These are phyloP conservation scores for Trichomonas gallinae DNA, from an alignment of 208 protist genomes.

Conservation along the genomic window DNA sequence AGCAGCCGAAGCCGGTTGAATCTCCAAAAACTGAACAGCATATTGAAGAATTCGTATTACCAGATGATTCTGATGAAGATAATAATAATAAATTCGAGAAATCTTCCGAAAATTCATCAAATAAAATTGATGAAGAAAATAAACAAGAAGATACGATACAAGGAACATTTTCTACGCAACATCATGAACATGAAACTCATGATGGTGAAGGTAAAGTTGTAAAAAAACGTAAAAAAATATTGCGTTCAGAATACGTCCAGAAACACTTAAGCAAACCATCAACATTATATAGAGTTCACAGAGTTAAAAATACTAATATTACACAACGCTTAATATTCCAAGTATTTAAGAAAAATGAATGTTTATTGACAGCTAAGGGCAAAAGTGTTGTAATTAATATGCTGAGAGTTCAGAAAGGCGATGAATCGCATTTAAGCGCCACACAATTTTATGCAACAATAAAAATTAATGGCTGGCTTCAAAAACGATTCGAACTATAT, in stretches of 20 bases:
- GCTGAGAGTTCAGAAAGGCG: not conserved
- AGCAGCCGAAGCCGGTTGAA: not conserved
- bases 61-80: not conserved
- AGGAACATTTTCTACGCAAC: not conserved
- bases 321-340: not conserved
- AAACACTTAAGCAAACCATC: not conserved
- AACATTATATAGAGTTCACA: not conserved
- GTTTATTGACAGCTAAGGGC: not conserved
- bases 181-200: not conserved
- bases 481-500: not conserved
- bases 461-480: not conserved
- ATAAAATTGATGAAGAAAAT: not conserved
- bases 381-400: not conserved
- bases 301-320: not conserved
- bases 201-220: not conserved
- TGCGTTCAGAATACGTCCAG: not conserved
- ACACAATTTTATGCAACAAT: not conserved
- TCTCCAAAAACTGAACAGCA: not conserved
- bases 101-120: not conserved
- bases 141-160: too few species aligned
- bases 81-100: not conserved
- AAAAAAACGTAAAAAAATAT: not conserved
- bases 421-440: not conserved
- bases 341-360: not conserved
- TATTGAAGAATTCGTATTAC: not conserved